Evolutionary conservation across 1,284 basidiomycete genomes (phyloP), one percentile per base, ranked within the genome.

Genomic region (Anthracocystis panici-leucophaei): DNA sequence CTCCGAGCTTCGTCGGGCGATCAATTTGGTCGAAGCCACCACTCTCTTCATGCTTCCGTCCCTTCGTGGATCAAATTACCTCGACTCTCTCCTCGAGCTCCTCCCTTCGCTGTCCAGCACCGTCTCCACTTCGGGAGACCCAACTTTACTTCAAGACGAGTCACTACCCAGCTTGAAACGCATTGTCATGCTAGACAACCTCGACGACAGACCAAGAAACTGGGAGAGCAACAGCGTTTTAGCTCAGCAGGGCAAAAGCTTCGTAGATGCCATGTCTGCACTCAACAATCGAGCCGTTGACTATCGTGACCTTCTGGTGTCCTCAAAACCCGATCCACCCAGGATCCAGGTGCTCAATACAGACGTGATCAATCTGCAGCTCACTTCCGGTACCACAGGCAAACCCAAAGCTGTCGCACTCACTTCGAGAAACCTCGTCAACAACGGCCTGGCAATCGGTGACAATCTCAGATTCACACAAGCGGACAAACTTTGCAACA

Each of bases 361-460:
- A 62, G 92, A 93, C 42, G 87, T 93, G 2, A 90, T 93, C 58
- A 94, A 93, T 79, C 78, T 94, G 65, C 92, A 73, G 55, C 66
- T 77, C 31, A 75, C 73, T 5, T 71, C 67, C 18, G 73, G 73
- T 5, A 75, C 73, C 5, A 75, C 73, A 21, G 73, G 73, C 3
- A 45, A 63, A 53, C 80, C 80, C 3, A 81, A 81, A 46, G 80
- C 80, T 6, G 80, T 81, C 5, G 75, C 73, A 5, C 65, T 81
- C 18, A 70, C 76, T 20, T 78, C 73, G 3, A 66, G 92, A 90
- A 93, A 93, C 79, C 87, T 94, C 1, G 86, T 94, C 20, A 94
- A 94, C 82, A 94, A 94, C 71, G 92, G 86, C 0, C 86, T 92
- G 6, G 90, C 89, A 6, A 92, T 91, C 50, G 92, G 90, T 5